These are phyloP conservation scores for Mycosphaerella sp. DNA, from an alignment of 2,329 filamentous ascomycete species.

Conservation along the genomic window DNA sequence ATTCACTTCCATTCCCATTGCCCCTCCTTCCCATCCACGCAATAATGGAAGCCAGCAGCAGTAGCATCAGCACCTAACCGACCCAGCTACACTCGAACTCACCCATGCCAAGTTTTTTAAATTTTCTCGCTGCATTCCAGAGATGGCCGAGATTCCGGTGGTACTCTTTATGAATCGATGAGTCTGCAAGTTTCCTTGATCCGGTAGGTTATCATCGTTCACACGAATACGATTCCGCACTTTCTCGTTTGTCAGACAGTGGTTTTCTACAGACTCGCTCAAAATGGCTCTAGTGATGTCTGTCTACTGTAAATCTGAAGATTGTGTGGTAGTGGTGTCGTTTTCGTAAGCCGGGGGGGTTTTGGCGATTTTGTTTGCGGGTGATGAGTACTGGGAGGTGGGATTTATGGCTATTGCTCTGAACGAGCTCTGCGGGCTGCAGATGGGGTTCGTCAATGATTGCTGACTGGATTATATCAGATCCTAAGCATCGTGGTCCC, in stretches of 20 bases:
- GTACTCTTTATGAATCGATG: constrained; percentile 26
- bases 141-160: constrained; percentile 29
- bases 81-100: too few relatives aligned
- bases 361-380: constrained; percentile 47
- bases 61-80: too few relatives aligned
- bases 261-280: constrained; percentile 34
- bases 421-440: too few relatives aligned
- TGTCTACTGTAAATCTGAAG: constrained; percentile 17
- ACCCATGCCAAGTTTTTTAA: too few relatives aligned
- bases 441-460: constrained; percentile 43
- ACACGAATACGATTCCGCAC: constrained; percentile 33
- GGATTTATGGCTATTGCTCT: too few relatives aligned
- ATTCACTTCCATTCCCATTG: too few relatives aligned
- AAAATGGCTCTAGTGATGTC: constrained; percentile 19
- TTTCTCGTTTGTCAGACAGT: constrained; percentile 38
- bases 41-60: too few relatives aligned
- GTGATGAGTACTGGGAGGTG: constrained; percentile 40
- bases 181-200: constrained; percentile 39
- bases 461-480: constrained; percentile 36
- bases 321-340: constrained; percentile 24
- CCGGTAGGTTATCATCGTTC: too few relatives aligned
- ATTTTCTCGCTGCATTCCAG: constrained; percentile 36
- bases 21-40: too few relatives aligned
- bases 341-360: constrained; percentile 38
- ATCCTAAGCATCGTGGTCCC: constrained; percentile 34